Evolutionary conservation across 805 yeast genomes (phyloP).

Genomic region (Lachancea meyersii): DNA sequence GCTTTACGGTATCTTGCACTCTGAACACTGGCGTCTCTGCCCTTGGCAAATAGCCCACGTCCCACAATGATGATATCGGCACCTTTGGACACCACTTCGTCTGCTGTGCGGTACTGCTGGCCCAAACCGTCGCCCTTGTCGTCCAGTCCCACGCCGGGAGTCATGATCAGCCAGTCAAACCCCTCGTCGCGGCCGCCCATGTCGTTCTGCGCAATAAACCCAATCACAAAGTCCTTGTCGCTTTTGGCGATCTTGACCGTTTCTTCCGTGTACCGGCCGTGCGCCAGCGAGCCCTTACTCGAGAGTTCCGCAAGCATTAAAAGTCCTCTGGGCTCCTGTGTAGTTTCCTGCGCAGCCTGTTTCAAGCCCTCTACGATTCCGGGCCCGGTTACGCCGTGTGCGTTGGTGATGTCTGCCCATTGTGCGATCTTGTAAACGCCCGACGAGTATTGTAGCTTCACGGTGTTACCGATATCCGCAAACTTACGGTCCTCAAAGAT

Average conservation of each 20-base stretch:
- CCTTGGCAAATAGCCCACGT: constrained; percentile 90
- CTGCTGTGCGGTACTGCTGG: constrained; percentile 92
- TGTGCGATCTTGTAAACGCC: constrained; percentile 84
- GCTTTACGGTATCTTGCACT: constrained; percentile 86
- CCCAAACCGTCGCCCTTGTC: constrained; percentile 95
- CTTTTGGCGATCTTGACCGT: constrained; percentile 87
- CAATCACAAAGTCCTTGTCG: constrained; percentile 87
- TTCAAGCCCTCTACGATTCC: constrained; percentile 88
- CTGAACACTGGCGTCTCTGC: constrained; percentile 83
- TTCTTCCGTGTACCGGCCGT: constrained; percentile 80
- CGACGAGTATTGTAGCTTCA: constrained; percentile 84
- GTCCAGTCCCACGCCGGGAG: constrained; percentile 98
- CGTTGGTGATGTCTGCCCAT: constrained; percentile 97
- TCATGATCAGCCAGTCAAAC: constrained; percentile 93
- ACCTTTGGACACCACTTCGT: constrained; percentile 77
- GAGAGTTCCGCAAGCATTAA: constrained; percentile 94
- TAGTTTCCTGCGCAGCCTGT: constrained; percentile 63
- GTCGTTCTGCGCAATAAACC: constrained; percentile 88
- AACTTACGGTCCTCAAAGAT: constrained; percentile 96
- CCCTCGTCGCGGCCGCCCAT: constrained; percentile 81
- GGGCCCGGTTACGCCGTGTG: constrained; percentile 94
- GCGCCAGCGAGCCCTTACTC: constrained; percentile 87
- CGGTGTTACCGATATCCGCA: constrained; percentile 98
- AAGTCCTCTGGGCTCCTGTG: constrained; percentile 77
- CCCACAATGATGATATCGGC: constrained; percentile 97